Evolutionary conservation across 257 asterid species (phyloP).

Genomic region (Mitragyna speciosa): DNA sequence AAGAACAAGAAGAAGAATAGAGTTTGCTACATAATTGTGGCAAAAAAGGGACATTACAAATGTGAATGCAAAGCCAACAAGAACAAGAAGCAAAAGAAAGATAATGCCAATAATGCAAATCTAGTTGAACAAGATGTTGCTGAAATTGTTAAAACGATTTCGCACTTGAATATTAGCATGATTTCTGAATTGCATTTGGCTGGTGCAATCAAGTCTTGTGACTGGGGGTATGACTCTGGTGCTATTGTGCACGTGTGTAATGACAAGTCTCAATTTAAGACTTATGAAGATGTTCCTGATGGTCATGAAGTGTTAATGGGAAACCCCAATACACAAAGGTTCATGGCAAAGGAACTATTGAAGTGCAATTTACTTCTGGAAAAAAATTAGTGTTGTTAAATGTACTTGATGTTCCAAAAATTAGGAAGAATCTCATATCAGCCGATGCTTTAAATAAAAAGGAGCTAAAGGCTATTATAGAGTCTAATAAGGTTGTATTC

Average conservation of each 20-base stretch:
- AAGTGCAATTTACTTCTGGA: neutral
- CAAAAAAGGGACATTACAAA: neutral
- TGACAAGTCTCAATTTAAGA: too few species aligned
- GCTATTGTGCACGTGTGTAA: too few species aligned
- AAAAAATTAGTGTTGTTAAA: neutral
- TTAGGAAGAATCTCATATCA: neutral
- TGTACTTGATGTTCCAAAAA: neutral
- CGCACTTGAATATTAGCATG: too few species aligned
- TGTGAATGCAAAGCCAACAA: neutral
- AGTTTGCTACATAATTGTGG: neutral
- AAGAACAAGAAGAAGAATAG: constrained; percentile 1
- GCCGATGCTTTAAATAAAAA: neutral
- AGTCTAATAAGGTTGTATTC: neutral
- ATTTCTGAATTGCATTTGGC: too few species aligned
- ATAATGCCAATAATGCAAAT: neutral
- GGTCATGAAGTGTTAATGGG: too few species aligned
- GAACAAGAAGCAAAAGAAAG: neutral
- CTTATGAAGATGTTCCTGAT: too few species aligned
- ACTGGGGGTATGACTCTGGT: too few species aligned
- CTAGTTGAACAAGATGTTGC: neutral
- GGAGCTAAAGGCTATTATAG: neutral
- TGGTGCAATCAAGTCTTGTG: too few species aligned
- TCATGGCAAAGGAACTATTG: neutral
- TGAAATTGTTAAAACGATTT: neutral
- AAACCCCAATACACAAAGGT: neutral